phyloP scores from a whole-genome alignment of 2,329 filamentous ascomycete species.

The Metarhizium brunneum region DNA sequence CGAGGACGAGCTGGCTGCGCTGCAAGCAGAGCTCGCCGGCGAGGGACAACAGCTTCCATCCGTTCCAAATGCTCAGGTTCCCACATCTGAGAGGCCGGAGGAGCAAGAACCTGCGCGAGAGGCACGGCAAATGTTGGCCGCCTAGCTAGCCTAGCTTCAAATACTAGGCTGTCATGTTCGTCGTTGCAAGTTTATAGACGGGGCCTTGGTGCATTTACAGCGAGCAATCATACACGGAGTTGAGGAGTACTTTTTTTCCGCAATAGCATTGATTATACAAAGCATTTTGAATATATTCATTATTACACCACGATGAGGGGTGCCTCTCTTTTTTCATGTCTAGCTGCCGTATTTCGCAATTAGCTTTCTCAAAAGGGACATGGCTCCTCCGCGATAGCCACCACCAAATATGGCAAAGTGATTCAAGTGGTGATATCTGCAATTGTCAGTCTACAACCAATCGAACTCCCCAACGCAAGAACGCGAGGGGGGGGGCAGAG shows the following conservation, averaged over 20 bases:
- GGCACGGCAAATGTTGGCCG: slow-evolving; percentile 31
- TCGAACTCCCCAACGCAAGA: no score
- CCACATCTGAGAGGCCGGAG: slow-evolving; percentile 6
- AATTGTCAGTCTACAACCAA: slow-evolving; percentile 10
- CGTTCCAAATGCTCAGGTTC: slow-evolving; percentile 24
- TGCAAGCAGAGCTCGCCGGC: slow-evolving; percentile 44
- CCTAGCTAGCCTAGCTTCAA: slow-evolving; percentile 16
- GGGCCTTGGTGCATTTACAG: slow-evolving; percentile 5
- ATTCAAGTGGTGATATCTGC: slow-evolving; percentile 80
- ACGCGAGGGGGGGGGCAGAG: background rate
- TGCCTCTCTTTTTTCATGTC: background rate
- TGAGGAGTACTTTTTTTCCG: slow-evolving; percentile 7
- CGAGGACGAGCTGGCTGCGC: slow-evolving; percentile 81
- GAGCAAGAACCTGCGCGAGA: slow-evolving; percentile 11
- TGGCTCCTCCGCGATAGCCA: slow-evolving; percentile 65
- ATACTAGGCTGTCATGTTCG: background rate
- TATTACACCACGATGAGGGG: background rate
- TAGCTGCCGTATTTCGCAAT: slow-evolving; percentile 56
- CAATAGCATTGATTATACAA: background rate
- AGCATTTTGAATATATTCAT: background rate
- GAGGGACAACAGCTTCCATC: slow-evolving; percentile 17
- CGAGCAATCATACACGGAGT: slow-evolving; percentile 14
- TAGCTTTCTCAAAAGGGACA: slow-evolving; percentile 70
- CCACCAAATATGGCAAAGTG: slow-evolving; percentile 80
- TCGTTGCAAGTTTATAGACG: slow-evolving; percentile 1